phyloP scores from a whole-genome alignment of 495 filamentous ascomycete species.

The Penicillium dipodomyicola region DNA sequence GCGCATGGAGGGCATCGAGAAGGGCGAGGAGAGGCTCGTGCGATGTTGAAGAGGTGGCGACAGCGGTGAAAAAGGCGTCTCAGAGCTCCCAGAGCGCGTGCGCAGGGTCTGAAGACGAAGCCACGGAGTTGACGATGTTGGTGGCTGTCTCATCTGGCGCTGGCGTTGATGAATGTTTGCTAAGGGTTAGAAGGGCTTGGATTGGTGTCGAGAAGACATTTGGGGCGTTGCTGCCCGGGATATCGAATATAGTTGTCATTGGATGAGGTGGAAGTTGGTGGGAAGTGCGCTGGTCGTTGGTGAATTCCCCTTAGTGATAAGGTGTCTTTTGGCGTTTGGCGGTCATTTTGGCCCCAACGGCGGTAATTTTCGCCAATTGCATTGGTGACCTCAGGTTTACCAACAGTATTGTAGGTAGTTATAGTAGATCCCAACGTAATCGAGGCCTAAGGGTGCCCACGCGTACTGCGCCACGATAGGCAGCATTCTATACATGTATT shows the following conservation, averaged over 20 bases:
- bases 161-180: not conserved
- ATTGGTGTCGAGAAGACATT: not conserved
- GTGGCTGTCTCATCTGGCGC: not conserved
- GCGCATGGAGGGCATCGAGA: not conserved
- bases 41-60: not conserved
- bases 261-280: not conserved
- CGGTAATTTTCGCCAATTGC: not conserved
- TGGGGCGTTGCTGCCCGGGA: not conserved
- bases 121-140: not conserved
- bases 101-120: not conserved
- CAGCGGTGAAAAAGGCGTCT: not conserved
- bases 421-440: slow-evolving; percentile 17
- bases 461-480: slow-evolving; percentile 28
- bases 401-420: slow-evolving; percentile 4
- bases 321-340: not conserved
- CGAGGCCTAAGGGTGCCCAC: slow-evolving; percentile 11
- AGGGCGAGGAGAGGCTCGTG: not conserved
- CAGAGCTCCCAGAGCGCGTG: not conserved
- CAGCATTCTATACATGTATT: slow-evolving; percentile 15
- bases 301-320: not conserved
- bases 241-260: not conserved
- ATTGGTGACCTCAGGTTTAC: not conserved
- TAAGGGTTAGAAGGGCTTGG: not conserved
- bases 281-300: not conserved
- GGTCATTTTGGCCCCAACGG: not conserved